Base-by-base conservation (phyloP, 768 basidiomycete genomes). In the Hemileccinum rubropunctum region DNA sequence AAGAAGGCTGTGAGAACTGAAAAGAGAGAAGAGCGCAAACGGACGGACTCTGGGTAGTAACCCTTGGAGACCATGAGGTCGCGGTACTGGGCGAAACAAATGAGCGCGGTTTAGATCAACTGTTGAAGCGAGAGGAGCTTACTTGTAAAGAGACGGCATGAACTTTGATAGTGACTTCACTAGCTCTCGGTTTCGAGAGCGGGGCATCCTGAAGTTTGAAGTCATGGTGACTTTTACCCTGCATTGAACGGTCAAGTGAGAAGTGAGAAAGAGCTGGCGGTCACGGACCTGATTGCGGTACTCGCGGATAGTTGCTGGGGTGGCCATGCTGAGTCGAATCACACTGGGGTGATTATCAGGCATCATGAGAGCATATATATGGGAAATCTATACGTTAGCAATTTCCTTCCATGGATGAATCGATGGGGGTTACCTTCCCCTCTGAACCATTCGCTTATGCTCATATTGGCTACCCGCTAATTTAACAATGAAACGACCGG, bases 121-220 rank as follows among this genome's bases (percentile, higher is more conserved):
- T 5, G 14, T 30, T 4, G 3, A 4, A 44, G 21, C 11, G 23
- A 33, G 21, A 9, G 28, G 11, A 12, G 14, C 37, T 42, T 42
- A 75, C 77, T 64, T 81, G 76, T 9, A 83, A 66, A 30, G 82
- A 83, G 14, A 81, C 80, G 0, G 80, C 78, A 48, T 78, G 76
- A 10, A 79, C 67, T 56, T 78, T 79, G 53, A 84, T 75, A 21
- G 82, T 71, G 7, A 81, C 82, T 47, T 84, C 76, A 20, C 62
- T 70, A 1, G 77, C 61, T 42, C 69, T 73, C 2, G 73, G 76
- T 43, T 65, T 55, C 0, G 64, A 60, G 30, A 70, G 51, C 9
- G 62, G 48, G 11, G 49, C 53, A 37, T 63, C 52, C 36, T 54
- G 56, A 34, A 72, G 37, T 9, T 56, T 62, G 33, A 71, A 59